Base-by-base conservation (phyloP, 164 flowering plant species). In the Macadamia tetraphylla region DNA sequence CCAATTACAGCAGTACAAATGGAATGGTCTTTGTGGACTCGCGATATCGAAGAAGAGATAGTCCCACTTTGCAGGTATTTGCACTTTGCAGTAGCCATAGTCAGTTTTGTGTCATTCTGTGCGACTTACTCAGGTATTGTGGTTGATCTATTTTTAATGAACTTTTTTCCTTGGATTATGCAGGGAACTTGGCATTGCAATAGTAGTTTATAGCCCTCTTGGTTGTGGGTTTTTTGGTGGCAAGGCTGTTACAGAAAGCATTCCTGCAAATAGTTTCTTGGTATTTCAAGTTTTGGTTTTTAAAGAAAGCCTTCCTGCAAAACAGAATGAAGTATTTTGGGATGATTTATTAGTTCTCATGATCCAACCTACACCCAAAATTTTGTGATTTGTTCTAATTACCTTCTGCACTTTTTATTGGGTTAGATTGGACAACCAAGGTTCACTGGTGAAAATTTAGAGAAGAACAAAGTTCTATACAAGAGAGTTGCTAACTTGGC, bases 181-280 rank as follows among this genome's bases (percentile, higher is more conserved):
- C 57, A 53, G 57, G 57, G 57, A 53, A 53, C 57, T 53, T 53
- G 57, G 57, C 57, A 53, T 53, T 14, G 57, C 17, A 13, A 53
- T 53, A 13, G 57, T 53, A 17, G n/a, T n/a, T 2, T 53, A 53
- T 6, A 53, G 57, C 57, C 57, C 57, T 53, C 57, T 53, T 53
- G 57, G 57, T 13, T n/a, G 17, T 13, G 57, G 57, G n/a, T 13
- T 53, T 17, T 53, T 53, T 11, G 57, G n/a, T 53, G 57, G 57
- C 17, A 53, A 53, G 57, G 57, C 57, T 9, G 57, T 53, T 13
- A 17, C 15, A 17, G 17, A 53, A 53, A 53, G 64, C 31, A 49
- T 49, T 9, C 53, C 53, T 49, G 53, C 53, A 49, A 49, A 49
- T 49, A 49, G 53, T 49, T 49, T 49, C 53, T 49, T 49, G 53